phyloP scores from a whole-genome alignment of 192 early-diverging fungal genomes.

The Paraglomus brasilianum region DNA sequence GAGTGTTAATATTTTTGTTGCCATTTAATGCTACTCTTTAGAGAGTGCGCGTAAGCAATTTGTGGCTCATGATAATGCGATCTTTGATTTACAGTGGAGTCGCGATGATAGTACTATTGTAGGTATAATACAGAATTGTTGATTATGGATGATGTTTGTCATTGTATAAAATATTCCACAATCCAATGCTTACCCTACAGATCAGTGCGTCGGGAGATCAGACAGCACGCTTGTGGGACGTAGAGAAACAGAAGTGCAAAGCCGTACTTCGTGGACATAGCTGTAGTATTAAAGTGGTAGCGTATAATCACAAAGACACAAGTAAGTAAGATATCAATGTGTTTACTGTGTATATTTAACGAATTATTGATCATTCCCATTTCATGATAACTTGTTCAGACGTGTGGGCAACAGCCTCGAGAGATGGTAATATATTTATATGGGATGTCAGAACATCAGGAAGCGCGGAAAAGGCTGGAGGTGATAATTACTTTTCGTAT shows the following conservation, averaged over 20 bases:
- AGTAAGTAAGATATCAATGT: constrained; percentile 42
- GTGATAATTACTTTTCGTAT: constrained; percentile 7
- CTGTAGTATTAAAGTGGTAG: constrained; percentile 66
- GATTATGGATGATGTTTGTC: not conserved
- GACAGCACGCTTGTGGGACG: constrained; percentile 71
- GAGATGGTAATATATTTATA: constrained; percentile 68
- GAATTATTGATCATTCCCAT: not conserved
- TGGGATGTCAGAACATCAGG: constrained; percentile 69
- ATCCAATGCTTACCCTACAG: constrained; percentile 24
- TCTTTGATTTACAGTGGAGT: constrained; percentile 78
- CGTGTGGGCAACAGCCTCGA: constrained; percentile 62
- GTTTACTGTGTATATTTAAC: not conserved
- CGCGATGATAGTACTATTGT: constrained; percentile 59
- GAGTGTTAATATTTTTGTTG: not conserved
- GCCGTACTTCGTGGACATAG: constrained; percentile 61
- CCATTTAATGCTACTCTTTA: constrained; percentile 11
- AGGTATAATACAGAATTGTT: constrained; percentile 19
- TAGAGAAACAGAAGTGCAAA: constrained; percentile 51
- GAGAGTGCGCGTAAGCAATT: constrained; percentile 40
- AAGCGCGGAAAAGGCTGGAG: constrained; percentile 25
- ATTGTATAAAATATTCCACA: not conserved
- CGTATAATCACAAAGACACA: constrained; percentile 52
- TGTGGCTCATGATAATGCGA: constrained; percentile 69
- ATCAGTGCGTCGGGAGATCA: constrained; percentile 75
- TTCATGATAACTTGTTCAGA: constrained; percentile 34